Base-by-base conservation (phyloP, 306 rosid species). In the Fragaria ananassa region DNA sequence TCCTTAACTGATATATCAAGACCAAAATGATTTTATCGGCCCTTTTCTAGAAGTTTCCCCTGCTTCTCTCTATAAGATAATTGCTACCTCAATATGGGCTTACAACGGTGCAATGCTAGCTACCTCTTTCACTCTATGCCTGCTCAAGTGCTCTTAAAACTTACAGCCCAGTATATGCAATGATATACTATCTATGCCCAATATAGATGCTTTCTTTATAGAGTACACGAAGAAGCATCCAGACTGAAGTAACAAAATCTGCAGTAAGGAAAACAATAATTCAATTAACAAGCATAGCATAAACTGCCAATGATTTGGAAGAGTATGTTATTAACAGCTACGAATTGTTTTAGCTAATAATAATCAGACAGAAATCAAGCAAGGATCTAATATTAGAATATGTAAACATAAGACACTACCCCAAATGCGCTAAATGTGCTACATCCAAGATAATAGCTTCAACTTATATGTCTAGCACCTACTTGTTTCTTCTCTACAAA, bases 251-350 rank as follows among this genome's bases (percentile, higher is more conserved):
- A 31, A 70, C 39, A 42, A 42, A 8, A 42, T 76, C 89, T 82
- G 85, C 84, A 81, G 56, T 31, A 15, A 81, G 57, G 81, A 69
- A 53, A 42, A 63, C 47, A 83, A 62, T 19, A 57, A 46, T 74
- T 74, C 68, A 71, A 44, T 64, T 78, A 29, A 69, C 42, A 71
- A 8, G 65, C 47, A 39, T 42, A 5, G 65, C 47, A 39, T 25
- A 62, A 21, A 18, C 23, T 6, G 34, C 13, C n/a, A 44, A 15
- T 44, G 29, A 44, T 44, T 17, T 25, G 46, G 37, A 25, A 54
- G 29, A 44, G 58, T 9, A 12, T 39, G 10, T 10, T 10, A 45
- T 25, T 41, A 44, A 60, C 17, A 13, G 6, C 8, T 27, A n/a
- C 9, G 8, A 0, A 60, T 45, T 25, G 19, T 42, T 23, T 21